Evolutionary conservation across 2,329 filamentous ascomycete species (phyloP).

Genomic region (Drechslerella stenobrocha): DNA sequence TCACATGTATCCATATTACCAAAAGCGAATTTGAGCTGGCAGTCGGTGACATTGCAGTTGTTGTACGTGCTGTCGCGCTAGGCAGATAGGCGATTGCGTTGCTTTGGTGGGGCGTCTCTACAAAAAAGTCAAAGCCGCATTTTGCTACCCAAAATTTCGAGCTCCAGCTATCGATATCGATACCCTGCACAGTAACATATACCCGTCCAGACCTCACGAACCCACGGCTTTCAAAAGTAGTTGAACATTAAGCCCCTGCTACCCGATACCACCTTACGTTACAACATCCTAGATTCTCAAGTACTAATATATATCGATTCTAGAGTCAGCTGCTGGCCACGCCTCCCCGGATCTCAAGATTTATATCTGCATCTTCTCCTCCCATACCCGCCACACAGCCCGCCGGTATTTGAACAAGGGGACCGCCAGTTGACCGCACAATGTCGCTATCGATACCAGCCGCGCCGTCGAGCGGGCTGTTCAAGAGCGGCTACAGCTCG

Average conservation of each 20-base stretch:
- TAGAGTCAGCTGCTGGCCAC: not conserved
- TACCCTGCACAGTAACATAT: not conserved
- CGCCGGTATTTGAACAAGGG: slow-evolving; percentile 58
- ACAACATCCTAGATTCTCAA: no score
- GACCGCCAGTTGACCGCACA: slow-evolving; percentile 50
- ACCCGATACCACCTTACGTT: no score
- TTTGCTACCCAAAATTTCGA: slow-evolving; percentile 46
- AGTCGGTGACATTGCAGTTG: no score
- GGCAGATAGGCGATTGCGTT: slow-evolving; percentile 46
- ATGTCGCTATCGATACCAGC: slow-evolving; percentile 98
- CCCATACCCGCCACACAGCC: slow-evolving; percentile 54
- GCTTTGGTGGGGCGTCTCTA: slow-evolving; percentile 46
- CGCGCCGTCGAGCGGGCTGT: slow-evolving; percentile 88
- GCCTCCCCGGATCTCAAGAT: not conserved
- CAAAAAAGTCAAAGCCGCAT: slow-evolving; percentile 49
- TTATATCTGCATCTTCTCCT: not conserved
- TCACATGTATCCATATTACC: no score
- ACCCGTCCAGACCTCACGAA: no score
- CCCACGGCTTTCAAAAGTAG: no score
- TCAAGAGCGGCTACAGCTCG: slow-evolving; percentile 97
- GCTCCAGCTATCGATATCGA: slow-evolving; percentile 10
- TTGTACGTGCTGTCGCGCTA: no score
- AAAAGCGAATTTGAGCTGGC: no score
- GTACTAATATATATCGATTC: no score
- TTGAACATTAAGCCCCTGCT: no score